Percentiles rank a stretch among this genome's conserved stretches.
Conservation (phyloP, 495 filamentous ascomycete species). For the Aspergillus steynii region DNA sequence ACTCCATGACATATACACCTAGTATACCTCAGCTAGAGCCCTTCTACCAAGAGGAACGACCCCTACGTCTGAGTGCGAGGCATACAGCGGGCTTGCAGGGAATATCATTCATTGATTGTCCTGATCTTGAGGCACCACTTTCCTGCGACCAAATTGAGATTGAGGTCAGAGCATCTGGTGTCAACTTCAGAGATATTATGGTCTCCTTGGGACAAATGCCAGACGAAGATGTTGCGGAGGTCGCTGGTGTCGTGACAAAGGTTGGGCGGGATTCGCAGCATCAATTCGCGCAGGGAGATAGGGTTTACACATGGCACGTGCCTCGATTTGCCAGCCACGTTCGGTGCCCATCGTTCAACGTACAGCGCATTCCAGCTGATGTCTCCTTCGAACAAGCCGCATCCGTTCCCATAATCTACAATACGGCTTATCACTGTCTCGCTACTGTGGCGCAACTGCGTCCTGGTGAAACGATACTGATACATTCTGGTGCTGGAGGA, state of each 20-base stretch:
- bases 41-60: no score
- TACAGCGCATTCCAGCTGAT: conserved; percentile 1
- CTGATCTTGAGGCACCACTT: conserved; percentile 9
- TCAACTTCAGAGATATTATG: conserved; percentile 49
- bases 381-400: conserved; percentile 8
- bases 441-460: background rate
- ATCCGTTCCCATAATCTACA: background rate
- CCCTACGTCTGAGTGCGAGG: background rate
- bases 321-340: background rate
- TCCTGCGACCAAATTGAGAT: conserved; percentile 28
- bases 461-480: conserved; percentile 1
- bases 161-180: conserved; percentile 25
- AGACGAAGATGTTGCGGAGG: conserved; percentile 38
- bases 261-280: conserved; percentile 12
- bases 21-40: no score
- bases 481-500: conserved; percentile 53
- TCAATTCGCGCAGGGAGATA: conserved; percentile 17
- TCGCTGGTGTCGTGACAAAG: conserved; percentile 40
- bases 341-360: background rate
- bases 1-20: no score
- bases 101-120: conserved; percentile 16
- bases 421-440: conserved; percentile 2
- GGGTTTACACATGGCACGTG: no score
- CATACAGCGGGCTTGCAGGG: conserved; percentile 10
- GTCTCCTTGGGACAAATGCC: conserved; percentile 34